These are phyloP conservation scores for Dianthus caryophyllus DNA, from an alignment of 148 eudicot species.

Conservation along the genomic window DNA sequence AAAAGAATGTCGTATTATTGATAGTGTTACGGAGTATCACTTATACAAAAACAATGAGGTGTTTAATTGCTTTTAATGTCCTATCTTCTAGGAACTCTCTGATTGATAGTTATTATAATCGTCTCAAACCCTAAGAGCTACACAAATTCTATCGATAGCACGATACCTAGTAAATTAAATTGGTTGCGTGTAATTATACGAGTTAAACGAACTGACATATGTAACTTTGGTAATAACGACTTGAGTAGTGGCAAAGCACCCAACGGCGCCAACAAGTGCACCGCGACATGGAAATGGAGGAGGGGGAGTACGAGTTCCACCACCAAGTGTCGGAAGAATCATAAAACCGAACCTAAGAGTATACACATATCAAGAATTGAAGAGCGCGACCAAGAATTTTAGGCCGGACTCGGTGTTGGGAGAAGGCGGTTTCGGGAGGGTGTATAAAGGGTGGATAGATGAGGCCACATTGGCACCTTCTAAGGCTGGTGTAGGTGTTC, in stretches of 20 bases:
- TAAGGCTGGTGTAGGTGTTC: constrained; percentile 50
- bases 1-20: no score
- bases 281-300: constrained; percentile 8
- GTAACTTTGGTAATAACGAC: no score
- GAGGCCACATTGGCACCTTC: constrained; percentile 57
- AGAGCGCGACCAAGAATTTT: constrained; percentile 55
- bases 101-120: no score
- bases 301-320: not conserved
- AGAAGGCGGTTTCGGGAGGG: constrained; percentile 81
- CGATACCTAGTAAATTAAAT: no score
- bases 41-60: no score
- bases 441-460: constrained; percentile 81
- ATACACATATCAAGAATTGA: constrained; percentile 46
- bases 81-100: no score
- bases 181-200: no score
- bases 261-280: not conserved
- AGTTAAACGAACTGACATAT: no score
- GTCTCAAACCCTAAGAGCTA: no score
- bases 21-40: no score
- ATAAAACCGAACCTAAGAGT: constrained; percentile 46
- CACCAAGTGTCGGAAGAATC: constrained; percentile 27
- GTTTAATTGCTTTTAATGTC: no score
- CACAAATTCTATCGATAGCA: no score
- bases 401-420: constrained; percentile 57
- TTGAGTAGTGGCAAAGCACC: not conserved